These are phyloP conservation scores for Cyamopsis tetragonoloba DNA, from an alignment of 306 rosid species.

Conservation along the genomic window DNA sequence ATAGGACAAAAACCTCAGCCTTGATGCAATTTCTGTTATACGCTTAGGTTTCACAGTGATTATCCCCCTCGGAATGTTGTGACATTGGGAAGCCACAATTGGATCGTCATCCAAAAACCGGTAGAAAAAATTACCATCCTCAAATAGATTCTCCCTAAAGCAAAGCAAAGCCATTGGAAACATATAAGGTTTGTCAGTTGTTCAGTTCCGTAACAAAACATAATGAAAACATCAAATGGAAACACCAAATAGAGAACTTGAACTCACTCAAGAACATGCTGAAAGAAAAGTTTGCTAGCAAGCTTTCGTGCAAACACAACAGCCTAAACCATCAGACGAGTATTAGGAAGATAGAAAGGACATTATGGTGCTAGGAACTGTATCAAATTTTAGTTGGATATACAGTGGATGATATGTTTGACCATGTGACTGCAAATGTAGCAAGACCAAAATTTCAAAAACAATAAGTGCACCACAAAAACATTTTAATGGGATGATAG, in stretches of 20 bases:
- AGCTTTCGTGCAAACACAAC: constrained; percentile 75
- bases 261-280: constrained; percentile 76
- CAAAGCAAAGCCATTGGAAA: constrained; percentile 5
- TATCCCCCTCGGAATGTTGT: constrained; percentile 69
- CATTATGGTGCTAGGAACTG: not conserved
- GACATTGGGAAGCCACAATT: constrained; percentile 56
- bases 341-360: constrained; percentile 9
- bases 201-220: not conserved
- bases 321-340: constrained; percentile 50
- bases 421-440: not conserved
- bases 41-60: constrained; percentile 65
- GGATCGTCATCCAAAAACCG: constrained; percentile 84
- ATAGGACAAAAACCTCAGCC: constrained; percentile 57
- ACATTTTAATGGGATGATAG: not conserved
- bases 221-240: constrained; percentile 2
- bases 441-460: constrained; percentile 15
- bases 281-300: constrained; percentile 65
- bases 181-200: not conserved
- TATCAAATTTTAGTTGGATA: not conserved
- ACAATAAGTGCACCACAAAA: not conserved
- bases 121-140: constrained; percentile 75
- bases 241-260: constrained; percentile 4
- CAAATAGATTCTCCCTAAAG: constrained; percentile 65
- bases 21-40: constrained; percentile 60
- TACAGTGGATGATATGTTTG: not conserved